Evolutionary conservation across 2,329 filamentous ascomycete genomes (phyloP), one percentile per base, ranked within the genome.

Genomic region (Fusarium neocosmosporiellum): DNA sequence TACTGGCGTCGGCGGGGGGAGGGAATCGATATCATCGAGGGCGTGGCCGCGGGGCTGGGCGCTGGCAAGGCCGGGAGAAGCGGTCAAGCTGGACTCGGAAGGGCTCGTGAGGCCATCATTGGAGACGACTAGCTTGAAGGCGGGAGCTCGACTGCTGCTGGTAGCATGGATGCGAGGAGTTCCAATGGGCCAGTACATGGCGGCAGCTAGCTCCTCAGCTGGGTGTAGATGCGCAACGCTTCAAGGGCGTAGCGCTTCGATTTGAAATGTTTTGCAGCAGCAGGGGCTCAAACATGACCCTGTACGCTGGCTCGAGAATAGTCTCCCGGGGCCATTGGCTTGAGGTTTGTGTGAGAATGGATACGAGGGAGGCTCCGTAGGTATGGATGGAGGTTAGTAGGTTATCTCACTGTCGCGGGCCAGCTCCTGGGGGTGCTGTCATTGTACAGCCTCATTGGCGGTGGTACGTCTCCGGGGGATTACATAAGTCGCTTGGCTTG

Each of bases 111-210:
- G 84, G 80, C 92, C 91, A 85, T 94, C 89, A 74, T 91, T 87
- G 61, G 88, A 89, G 69, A 89, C 83, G 70, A 87, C 84, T 65
- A 87, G 80, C 70, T 84, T 87, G 74, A 86, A 82, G 64, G 84
- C 82, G 63, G 86, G 82, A 75, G 86, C 83, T 81, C 87, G 87
- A 79, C 88, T 89, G 84, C 90, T 93, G 84, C 88, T 93, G 77
- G 93, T 93, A 80, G 93, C 92, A 86, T 94, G 96, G 81, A 95
- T 91, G 81, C 92, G 91, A 80, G 94, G 93, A 81, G 93, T 93
- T 82, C 93, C 94, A 82, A 95, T 90, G 79, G 94, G 94, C 94
- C 94, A 97, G 88, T 97, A 97, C 94, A 96, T 97, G 87, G 85
- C 86, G 80, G 66, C 70, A 68, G 53, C 53, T 55, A 73, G 71